phyloP scores from a whole-genome alignment of 108 stramenopile genomes.

The Seminavis robusta region DNA sequence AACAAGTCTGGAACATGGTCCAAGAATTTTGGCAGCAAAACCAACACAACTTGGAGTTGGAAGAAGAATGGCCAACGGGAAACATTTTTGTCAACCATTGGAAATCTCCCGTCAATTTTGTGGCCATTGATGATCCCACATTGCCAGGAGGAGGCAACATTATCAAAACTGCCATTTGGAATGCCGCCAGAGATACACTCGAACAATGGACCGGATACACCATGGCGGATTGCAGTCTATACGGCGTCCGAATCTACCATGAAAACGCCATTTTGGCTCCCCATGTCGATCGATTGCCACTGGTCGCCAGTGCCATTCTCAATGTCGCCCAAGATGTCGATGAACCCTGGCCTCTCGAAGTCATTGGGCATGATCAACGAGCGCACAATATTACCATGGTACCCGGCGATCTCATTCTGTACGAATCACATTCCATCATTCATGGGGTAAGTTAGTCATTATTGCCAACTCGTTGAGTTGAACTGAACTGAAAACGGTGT shows the following conservation, averaged over 20 bases:
- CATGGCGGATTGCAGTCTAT: slow-evolving; percentile 69
- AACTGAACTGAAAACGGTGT: too few relatives aligned
- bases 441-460: too few relatives aligned
- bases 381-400: slow-evolving; percentile 58
- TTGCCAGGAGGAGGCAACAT: slow-evolving; percentile 19
- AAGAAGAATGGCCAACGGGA: slow-evolving; percentile 67
- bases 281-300: slow-evolving; percentile 82
- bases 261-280: slow-evolving; percentile 68
- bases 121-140: slow-evolving; percentile 25
- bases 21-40: slow-evolving; percentile 64
- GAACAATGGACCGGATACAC: slow-evolving; percentile 26
- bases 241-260: slow-evolving; percentile 85
- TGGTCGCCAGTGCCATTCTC: slow-evolving; percentile 44
- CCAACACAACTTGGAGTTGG: slow-evolving; percentile 18
- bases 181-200: not conserved
- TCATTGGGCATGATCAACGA: slow-evolving; percentile 87
- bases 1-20: slow-evolving; percentile 28
- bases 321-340: slow-evolving; percentile 87
- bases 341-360: slow-evolving; percentile 89
- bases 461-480: too few relatives aligned
- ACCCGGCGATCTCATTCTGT: slow-evolving; percentile 89
- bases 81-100: slow-evolving; percentile 86
- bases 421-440: slow-evolving; percentile 73
- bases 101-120: slow-evolving; percentile 49
- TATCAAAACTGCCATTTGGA: slow-evolving; percentile 3